Evolutionary conservation across 495 filamentous ascomycete species (phyloP).

Genomic region (Cetradonia linearis): DNA sequence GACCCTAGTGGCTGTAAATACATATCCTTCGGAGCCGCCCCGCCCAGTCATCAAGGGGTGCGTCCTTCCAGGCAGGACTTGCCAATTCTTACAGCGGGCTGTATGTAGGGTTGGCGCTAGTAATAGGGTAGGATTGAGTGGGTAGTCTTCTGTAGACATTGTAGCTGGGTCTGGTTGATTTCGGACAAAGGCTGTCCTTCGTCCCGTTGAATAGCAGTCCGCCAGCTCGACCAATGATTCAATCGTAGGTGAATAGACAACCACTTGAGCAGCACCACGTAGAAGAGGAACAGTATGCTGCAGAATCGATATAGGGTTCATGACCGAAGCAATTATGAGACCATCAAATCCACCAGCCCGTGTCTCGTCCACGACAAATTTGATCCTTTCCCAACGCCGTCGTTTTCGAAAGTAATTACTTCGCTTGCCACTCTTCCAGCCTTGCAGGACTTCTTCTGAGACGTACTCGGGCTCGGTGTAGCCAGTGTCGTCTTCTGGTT

Average conservation of each 20-base stretch:
- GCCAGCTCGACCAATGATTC: constrained; percentile 65
- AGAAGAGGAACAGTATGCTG: constrained; percentile 65
- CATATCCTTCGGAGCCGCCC: constrained; percentile 82
- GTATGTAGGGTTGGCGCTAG: constrained; percentile 73
- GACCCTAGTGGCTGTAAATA: constrained; percentile 76
- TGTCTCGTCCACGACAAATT: constrained; percentile 58
- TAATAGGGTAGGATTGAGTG: constrained; percentile 70
- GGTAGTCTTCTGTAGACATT: constrained; percentile 61
- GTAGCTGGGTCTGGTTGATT: constrained; percentile 33
- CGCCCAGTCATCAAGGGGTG: constrained; percentile 85
- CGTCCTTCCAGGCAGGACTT: constrained; percentile 84
- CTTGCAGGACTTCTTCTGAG: constrained; percentile 44
- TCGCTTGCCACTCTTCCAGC: constrained; percentile 66
- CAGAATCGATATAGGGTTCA: constrained; percentile 70
- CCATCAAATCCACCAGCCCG: constrained; percentile 71
- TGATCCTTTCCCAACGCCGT: constrained; percentile 61
- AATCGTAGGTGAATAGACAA: constrained; percentile 70
- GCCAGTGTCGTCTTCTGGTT: constrained; percentile 59
- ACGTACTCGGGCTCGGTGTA: constrained; percentile 51
- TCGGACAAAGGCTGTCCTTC: constrained; percentile 61
- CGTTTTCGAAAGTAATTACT: constrained; percentile 77
- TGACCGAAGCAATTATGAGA: constrained; percentile 65
- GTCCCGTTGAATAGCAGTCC: constrained; percentile 68
- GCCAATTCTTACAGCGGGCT: constrained; percentile 63
- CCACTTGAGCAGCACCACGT: constrained; percentile 68